Conservation (phyloP, 805 yeast genomes). For the Soucietia sequanensis region DNA sequence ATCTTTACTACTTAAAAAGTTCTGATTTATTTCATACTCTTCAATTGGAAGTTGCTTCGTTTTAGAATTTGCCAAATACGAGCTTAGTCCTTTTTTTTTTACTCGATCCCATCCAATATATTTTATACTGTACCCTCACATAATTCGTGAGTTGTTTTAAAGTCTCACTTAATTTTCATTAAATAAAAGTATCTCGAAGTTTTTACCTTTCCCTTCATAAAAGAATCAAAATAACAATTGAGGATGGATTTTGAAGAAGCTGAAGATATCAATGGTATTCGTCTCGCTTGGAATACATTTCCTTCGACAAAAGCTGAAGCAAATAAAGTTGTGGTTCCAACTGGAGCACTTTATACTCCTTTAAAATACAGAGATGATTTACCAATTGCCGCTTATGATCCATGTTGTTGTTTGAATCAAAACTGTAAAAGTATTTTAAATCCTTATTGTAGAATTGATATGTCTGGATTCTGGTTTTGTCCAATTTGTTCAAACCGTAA, state of each 20-base stretch:
- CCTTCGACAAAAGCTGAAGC: constrained; percentile 91
- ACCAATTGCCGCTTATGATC: constrained; percentile 81
- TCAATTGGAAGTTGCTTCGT: no score
- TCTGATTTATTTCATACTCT: no score
- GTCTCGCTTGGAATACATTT: constrained; percentile 61
- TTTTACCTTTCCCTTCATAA: no score
- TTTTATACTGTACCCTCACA: no score
- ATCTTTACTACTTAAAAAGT: no score
- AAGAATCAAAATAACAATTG: no score
- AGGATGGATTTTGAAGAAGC: constrained; percentile 42
- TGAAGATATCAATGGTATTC: constrained; percentile 45
- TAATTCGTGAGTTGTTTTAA: no score
- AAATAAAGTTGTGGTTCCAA: constrained; percentile 87
- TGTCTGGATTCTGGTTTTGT: constrained; percentile 82
- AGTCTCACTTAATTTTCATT: no score
- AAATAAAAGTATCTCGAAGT: no score
- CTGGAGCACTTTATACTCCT: constrained; percentile 95
- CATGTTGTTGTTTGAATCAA: constrained; percentile 70
- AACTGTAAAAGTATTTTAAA: constrained; percentile 84
- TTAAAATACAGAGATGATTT: constrained; percentile 74
- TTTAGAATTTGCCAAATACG: no score
- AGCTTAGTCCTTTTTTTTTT: no score
- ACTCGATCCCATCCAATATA: no score
- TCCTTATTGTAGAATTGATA: constrained; percentile 81
- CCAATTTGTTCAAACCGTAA: constrained; percentile 78